Evolutionary conservation across 208 protist genomes (phyloP).

Genomic region (Acanthamoeba divionensis): DNA sequence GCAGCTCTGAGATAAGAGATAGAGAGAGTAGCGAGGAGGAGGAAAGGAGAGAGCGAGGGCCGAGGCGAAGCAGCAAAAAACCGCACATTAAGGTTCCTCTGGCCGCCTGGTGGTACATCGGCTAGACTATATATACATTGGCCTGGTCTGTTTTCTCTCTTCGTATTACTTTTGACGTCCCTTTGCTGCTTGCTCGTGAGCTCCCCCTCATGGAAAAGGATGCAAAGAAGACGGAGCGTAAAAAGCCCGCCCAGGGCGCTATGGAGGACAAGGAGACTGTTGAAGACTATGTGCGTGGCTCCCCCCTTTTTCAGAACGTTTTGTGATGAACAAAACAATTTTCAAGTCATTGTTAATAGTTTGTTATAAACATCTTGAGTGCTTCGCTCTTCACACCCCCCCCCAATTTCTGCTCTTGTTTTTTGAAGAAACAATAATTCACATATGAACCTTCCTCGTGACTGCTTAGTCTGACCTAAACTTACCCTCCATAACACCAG

Average conservation of each 20-base stretch:
- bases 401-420: not conserved
- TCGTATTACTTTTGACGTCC: no score
- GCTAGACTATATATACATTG: no score
- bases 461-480: not conserved
- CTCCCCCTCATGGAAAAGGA: no score
- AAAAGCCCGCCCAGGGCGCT: slow-evolving; percentile 19
- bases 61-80: no score
- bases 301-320: not conserved
- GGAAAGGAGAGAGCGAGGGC: no score
- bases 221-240: slow-evolving; percentile 17
- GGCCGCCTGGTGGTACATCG: no score
- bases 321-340: not conserved
- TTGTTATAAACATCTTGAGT: not conserved
- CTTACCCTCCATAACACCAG: not conserved
- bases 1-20: no score
- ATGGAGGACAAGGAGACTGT: slow-evolving; percentile 57
- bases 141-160: no score
- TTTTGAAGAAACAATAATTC: not conserved
- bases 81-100: no score
- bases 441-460: not conserved
- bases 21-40: no score
- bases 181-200: no score
- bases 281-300: slow-evolving; percentile 30
- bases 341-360: not conserved
- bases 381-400: not conserved